phyloP scores from a whole-genome alignment of 148 eudicot species.

The Rhododendron ovatum region DNA sequence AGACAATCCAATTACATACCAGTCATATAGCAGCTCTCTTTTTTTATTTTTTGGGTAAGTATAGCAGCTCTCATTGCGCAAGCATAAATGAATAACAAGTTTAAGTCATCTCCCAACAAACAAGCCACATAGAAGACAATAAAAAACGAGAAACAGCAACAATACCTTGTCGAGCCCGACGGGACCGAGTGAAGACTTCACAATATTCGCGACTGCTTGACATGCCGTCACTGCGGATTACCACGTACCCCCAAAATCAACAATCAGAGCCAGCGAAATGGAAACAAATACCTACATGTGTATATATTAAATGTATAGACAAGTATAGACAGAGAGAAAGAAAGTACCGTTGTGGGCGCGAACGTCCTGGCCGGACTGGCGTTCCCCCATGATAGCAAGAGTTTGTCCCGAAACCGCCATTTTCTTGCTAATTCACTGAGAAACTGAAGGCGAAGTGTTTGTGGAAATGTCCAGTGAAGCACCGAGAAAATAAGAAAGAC shows the following conservation, averaged over 20 bases:
- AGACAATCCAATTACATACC: background rate
- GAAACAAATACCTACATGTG: background rate
- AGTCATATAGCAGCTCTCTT: background rate
- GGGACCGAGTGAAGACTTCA: slow-evolving; percentile 95
- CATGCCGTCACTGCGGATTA: slow-evolving; percentile 72
- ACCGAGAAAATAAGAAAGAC: background rate
- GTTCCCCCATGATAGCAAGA: slow-evolving; percentile 85
- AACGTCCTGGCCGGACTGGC: slow-evolving; percentile 96
- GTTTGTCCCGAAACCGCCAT: slow-evolving; percentile 24
- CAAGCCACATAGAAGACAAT: background rate
- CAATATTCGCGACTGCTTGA: slow-evolving; percentile 83
- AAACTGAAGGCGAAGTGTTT: background rate
- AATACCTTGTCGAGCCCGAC: slow-evolving; percentile 96
- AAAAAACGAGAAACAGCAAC: background rate
- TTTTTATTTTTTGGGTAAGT: too few relatives aligned
- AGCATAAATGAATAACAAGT: background rate
- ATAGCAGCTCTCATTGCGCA: background rate
- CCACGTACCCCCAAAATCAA: background rate
- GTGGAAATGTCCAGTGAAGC: background rate
- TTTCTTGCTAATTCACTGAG: background rate
- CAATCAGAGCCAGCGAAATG: background rate
- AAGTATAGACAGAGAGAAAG: background rate
- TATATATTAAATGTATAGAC: background rate
- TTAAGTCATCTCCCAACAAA: background rate
- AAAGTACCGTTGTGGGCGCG: slow-evolving; percentile 73